Evolutionary conservation across 257 asterid genomes (phyloP), one percentile per base, ranked within the genome.

Genomic region (Solanum commersonii): DNA sequence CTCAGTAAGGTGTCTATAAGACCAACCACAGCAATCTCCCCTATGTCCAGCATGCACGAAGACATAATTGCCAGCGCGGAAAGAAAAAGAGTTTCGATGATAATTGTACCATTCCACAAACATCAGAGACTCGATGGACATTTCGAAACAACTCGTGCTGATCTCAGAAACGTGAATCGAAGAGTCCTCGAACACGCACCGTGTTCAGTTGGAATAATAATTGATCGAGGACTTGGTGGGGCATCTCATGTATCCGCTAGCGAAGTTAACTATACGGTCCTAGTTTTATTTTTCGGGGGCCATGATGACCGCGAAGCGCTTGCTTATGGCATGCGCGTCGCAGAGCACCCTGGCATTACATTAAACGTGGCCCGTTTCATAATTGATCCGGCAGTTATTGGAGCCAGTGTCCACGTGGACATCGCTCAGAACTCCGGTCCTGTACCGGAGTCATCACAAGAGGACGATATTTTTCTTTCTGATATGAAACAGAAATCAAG

Each of bases 141-240:
- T 23, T 76, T 93, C 71, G 96, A 92, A 90, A 91, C 92, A 10
- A 87, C 93, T 9, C 87, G 94, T 14, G 86, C 86, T 1, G 92
- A 88, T 52, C 56, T 92, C 67, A 91, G 96, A 89, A 89, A 78
- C 4, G 92, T 92, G 13, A 93, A 93, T 89, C 89, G 88, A 5
- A 84, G 87, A 83, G 94, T 94, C 31, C 95, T 94, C 8, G 87
- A 90, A 85, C 90, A 90, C 16, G 94, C 94, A 3, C 92, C 96
- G 0, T 92, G 96, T 71, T 92, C 95, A 0, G 94, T 93, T 9
- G 91, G 91, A 6, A 88, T 93, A 0, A 74, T 93, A 22, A 84
- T 93, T 6, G 96, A 93, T 68, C 91, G 95, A 6, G 96, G 95
- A 4, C 93, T 94, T 0, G 96, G 96, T 10, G 95, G 95, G 15